Base-by-base conservation (phyloP, 257 asterid species). In the Striga asiatica region DNA sequence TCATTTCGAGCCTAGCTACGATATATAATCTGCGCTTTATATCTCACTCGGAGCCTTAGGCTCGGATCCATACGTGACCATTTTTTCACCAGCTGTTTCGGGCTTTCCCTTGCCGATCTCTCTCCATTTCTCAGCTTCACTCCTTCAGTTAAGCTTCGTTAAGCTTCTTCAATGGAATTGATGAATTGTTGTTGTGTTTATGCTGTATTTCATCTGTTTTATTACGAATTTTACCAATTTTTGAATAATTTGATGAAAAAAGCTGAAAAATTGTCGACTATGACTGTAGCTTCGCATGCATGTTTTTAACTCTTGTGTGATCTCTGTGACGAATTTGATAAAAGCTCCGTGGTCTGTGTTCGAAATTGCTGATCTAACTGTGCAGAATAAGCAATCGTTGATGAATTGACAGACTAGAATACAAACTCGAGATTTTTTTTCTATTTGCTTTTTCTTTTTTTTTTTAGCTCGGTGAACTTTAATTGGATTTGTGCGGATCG, bases 401-500 rank as follows among this genome's bases (percentile, higher is more conserved):
- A n/a, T n/a, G n/a, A n/a, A n/a, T n/a, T n/a, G n/a, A n/a, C n/a
- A n/a, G n/a, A n/a, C n/a, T 11, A 5, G 5, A 6, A 35, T 32
- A 32, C 38, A 2, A 32, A 32, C 8, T 32, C 38, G 8, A 3
- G n/a, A n/a, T n/a, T n/a, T n/a, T n/a, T n/a, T n/a, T n/a, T 35
- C 42, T n/a, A 2, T 35, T 14, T 8, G 41, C 12, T 34, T 34
- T 34, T 34, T 12, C 41, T 34, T 32, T 32, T 6, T 32, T 32
- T 6, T 32, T 32, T 32, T 32, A 11, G 38, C 10, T 32, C 6
- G 10, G 38, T 0, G 38, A 1, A 0, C 10, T 32, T 32, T 9
- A 6, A 3, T 31, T 6, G 37, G 10, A 31, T 73, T 80, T 74
- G 63, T 46, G 38, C 54, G 62, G 67, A 66, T 70, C 60, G 70